phyloP scores from a whole-genome alignment of 495 filamentous ascomycete species.

The Neurospora terricola region DNA sequence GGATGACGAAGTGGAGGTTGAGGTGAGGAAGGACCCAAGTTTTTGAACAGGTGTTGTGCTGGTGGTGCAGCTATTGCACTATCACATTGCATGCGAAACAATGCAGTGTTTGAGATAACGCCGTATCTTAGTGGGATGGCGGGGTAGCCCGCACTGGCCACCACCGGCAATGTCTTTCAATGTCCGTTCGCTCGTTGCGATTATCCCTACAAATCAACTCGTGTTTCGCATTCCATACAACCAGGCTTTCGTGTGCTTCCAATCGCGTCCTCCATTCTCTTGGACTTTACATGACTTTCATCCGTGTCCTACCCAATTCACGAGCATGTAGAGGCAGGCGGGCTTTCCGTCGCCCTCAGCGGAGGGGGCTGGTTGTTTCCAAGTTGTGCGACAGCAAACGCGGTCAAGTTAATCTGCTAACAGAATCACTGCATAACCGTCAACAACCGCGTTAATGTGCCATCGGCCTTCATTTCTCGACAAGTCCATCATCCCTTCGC shows the following conservation, averaged over 20 bases:
- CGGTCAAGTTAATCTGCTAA: background rate
- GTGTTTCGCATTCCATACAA: background rate
- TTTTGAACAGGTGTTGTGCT: too few species aligned
- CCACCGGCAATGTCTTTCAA: background rate
- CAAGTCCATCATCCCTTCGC: background rate
- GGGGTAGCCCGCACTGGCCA: background rate
- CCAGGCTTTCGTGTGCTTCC: background rate
- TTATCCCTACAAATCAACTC: background rate
- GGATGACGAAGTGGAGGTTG: too few species aligned
- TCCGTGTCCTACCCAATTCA: background rate
- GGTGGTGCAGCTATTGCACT: background rate
- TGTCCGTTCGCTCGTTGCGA: background rate
- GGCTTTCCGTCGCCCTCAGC: background rate
- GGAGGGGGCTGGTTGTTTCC: background rate
- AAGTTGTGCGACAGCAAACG: background rate
- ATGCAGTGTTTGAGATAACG: background rate
- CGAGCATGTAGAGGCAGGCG: background rate
- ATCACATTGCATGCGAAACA: fast-evolving
- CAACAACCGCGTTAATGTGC: fast-evolving
- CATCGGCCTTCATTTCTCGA: background rate
- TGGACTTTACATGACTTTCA: background rate
- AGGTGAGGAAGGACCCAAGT: too few species aligned
- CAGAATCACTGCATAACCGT: fast-evolving
- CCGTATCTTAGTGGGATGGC: background rate
- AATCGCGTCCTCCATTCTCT: background rate